Evolutionary conservation across 495 filamentous ascomycete species (phyloP).

Genomic region (Annulohypoxylon nitens): DNA sequence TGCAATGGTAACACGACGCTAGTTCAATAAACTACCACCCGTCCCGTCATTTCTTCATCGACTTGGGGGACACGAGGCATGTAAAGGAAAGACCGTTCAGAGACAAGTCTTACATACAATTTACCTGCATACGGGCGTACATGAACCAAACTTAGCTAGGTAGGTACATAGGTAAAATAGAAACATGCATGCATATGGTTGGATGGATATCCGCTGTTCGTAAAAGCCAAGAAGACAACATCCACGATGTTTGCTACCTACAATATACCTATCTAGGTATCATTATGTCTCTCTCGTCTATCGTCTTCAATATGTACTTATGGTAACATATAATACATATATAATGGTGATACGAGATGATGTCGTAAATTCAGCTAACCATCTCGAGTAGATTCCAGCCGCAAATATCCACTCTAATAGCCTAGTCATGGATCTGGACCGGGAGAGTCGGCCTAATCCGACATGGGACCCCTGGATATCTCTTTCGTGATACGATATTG

Average conservation of each 20-base stretch:
- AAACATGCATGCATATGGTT: conserved; percentile 2
- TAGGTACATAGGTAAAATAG: background rate
- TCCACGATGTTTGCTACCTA: background rate
- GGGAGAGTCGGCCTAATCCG: conserved; percentile 13
- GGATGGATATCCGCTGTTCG: background rate
- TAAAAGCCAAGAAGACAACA: background rate
- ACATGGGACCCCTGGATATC: conserved; percentile 1
- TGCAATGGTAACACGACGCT: conserved; percentile 23
- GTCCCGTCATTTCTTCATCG: conserved; percentile 18
- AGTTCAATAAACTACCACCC: conserved; percentile 6
- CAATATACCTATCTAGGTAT: background rate
- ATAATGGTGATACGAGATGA: conserved; percentile 33
- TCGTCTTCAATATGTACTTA: background rate
- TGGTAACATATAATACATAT: too few species aligned
- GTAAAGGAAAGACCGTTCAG: background rate
- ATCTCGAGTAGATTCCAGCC: conserved; percentile 25
- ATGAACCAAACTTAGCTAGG: background rate
- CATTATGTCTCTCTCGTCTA: background rate
- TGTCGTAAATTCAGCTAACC: conserved; percentile 25
- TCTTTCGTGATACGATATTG: conserved; percentile 17
- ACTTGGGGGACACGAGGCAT: conserved; percentile 13
- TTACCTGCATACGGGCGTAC: conserved; percentile 9
- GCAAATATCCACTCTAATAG: conserved; percentile 31
- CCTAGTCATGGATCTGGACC: conserved; percentile 23
- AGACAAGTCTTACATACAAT: conserved; percentile 8